phyloP scores from a whole-genome alignment of 345 rosid genomes.

The Raphanus raphanistrum region DNA sequence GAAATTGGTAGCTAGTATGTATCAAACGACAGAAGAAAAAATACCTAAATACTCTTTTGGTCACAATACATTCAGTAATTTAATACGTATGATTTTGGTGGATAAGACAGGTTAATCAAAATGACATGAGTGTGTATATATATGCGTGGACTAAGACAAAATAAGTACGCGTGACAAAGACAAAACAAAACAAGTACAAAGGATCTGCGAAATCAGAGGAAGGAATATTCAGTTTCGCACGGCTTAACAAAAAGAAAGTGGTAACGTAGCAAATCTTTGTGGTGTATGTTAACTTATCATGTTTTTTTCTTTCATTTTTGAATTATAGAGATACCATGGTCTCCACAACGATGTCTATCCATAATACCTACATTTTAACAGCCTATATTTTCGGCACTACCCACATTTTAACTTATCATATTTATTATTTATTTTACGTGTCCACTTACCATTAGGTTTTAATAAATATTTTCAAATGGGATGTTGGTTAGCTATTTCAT shows the following conservation, averaged over 20 bases:
- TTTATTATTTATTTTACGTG: background rate
- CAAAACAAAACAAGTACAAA: background rate
- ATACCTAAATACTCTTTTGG: too few relatives aligned
- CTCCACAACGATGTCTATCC: too few relatives aligned
- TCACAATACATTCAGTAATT: background rate
- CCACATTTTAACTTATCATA: background rate
- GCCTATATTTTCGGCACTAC: too few relatives aligned
- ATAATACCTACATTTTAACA: too few relatives aligned
- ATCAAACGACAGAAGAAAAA: background rate
- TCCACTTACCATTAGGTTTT: too few relatives aligned
- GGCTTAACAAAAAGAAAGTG: background rate
- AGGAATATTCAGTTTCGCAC: constrained; percentile 15
- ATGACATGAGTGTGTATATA: background rate
- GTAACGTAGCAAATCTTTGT: constrained; percentile 7
- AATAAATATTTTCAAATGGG: background rate
- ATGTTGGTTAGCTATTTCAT: background rate
- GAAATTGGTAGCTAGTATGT: background rate
- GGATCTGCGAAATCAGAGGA: constrained; percentile 20
- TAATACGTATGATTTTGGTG: background rate
- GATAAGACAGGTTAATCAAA: constrained; percentile 4
- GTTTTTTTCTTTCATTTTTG: too few relatives aligned
- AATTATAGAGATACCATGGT: too few relatives aligned
- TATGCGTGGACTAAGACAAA: background rate
- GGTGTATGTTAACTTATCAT: background rate
- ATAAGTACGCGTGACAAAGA: constrained; percentile 3